phyloP scores from a whole-genome alignment of 2,329 filamentous ascomycete species.

The Sporothrix brasiliensis region DNA sequence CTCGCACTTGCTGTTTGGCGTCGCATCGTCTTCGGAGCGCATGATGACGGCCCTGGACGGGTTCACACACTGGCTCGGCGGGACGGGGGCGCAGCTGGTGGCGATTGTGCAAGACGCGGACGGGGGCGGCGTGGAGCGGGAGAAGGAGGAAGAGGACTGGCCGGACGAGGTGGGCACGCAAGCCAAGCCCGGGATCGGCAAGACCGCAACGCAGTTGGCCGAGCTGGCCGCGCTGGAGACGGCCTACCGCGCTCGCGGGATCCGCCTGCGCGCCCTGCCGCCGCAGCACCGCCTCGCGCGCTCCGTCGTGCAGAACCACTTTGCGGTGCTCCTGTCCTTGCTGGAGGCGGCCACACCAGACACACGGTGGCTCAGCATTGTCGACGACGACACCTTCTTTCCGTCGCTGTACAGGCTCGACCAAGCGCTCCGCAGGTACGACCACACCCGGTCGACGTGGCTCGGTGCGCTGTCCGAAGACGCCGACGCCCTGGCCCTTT shows the following conservation, averaged over 20 bases:
- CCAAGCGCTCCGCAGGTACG: constrained; percentile 51
- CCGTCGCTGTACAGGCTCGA: constrained; percentile 56
- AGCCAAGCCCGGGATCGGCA: not conserved
- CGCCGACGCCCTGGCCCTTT: constrained; percentile 53
- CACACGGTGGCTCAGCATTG: constrained; percentile 59
- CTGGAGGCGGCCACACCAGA: constrained; percentile 48
- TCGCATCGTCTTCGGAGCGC: constrained; percentile 57
- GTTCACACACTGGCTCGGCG: constrained; percentile 60
- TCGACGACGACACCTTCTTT: constrained; percentile 68
- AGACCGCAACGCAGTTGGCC: not conserved
- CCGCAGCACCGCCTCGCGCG: constrained; percentile 43
- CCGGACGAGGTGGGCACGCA: constrained; percentile 11
- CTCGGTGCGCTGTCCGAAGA: constrained; percentile 61
- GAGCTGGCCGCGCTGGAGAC: constrained; percentile 41
- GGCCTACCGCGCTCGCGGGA: constrained; percentile 41
- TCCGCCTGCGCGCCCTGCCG: constrained; percentile 37
- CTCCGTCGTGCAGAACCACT: constrained; percentile 58
- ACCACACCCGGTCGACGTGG: constrained; percentile 55
- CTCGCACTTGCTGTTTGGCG: constrained; percentile 59
- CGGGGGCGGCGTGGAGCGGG: not conserved
- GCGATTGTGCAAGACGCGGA: constrained; percentile 53
- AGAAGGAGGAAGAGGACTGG: not conserved
- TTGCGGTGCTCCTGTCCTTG: constrained; percentile 57
- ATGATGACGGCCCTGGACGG: constrained; percentile 54
- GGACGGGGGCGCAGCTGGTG: constrained; percentile 55